Base-by-base conservation (phyloP, 208 protist species). In the Acanthamoeba castellanii region DNA sequence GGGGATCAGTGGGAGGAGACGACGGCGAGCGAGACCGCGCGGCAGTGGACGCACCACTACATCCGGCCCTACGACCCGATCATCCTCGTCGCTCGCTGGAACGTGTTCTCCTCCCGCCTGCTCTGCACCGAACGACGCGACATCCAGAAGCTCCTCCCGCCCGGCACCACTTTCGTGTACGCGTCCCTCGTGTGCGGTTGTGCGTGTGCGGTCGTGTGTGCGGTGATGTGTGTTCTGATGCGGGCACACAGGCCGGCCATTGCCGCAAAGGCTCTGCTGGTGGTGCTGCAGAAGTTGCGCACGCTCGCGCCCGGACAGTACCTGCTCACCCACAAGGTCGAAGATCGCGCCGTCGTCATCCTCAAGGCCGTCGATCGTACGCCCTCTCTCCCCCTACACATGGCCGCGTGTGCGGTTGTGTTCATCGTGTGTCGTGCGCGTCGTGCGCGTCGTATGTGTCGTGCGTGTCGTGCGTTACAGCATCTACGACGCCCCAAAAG, bases 1-100 rank as follows among this genome's bases (percentile, higher is more conserved):
- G 61, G 61, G 0, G 55, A 68, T 9, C 87, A 92, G 22, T 92
- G 87, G 87, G 87, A 92, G 87, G 87, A 92, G n/a, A 76, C 64
- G 13, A 92, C 87, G 20, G 42, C 42, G 22, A 92, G 87, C 87
- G 87, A 92, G 61, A 92, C 87, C 20, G 87, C 87, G 32, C 87
- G 87, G 1, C 64, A 76, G 87, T 92, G 87, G 87, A 76, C 59
- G 20, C 64, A 92, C 37, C 55, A 68, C 42, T 92, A 76, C 34
- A 92, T 92, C 32, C 87, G 87, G 1, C 87, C 87, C 1, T 68
- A 92, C 47, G 87, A 68, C 25, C 87, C 55, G 5, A 30, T 92
- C 81, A 88, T 88, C 27, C 34, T 92, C 14, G 87, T 92, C 25
- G 59, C 61, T 8, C 87, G 64, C 27, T 45, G 32, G 55, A 37